Percentiles rank a stretch among this genome's conserved stretches.
Conservation (phyloP, 2,329 filamentous ascomycete genomes). For the Diaporthe citriasiana region DNA sequence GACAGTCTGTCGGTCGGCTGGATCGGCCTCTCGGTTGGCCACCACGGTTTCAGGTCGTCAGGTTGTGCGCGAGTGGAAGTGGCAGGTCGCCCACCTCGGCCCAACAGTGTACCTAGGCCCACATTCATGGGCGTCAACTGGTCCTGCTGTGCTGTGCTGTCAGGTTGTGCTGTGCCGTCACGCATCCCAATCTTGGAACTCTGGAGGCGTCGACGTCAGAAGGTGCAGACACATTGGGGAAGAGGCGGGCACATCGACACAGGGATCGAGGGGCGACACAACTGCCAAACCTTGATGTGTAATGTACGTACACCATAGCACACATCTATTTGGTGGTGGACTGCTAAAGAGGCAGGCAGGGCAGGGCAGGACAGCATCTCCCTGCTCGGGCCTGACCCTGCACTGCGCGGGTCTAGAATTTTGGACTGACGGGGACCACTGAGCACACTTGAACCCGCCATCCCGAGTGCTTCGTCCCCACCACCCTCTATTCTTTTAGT, state of each 20-base stretch:
- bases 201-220: slow-evolving; percentile 25
- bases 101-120: slow-evolving; percentile 4
- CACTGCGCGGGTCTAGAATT: slow-evolving; percentile 13
- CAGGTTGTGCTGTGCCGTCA: background rate
- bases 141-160: background rate
- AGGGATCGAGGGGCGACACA: slow-evolving; percentile 28
- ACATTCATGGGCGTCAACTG: slow-evolving; percentile 16
- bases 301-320: background rate
- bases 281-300: slow-evolving; percentile 7
- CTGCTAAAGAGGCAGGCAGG: background rate
- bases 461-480: slow-evolving; percentile 18
- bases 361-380: background rate
- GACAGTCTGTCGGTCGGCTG: slow-evolving; percentile 8
- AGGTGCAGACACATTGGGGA: background rate
- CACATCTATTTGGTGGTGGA: background rate
- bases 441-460: slow-evolving; percentile 4
- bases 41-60: slow-evolving; percentile 21
- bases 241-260: slow-evolving; percentile 2
- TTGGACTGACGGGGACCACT: slow-evolving; percentile 22
- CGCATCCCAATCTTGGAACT: slow-evolving; percentile 14
- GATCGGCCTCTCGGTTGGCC: slow-evolving; percentile 21
- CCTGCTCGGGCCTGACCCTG: slow-evolving; percentile 13
- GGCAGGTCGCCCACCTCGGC: background rate
- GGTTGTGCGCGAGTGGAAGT: slow-evolving; percentile 13
- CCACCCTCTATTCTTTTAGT: slow-evolving; percentile 22